phyloP scores from a whole-genome alignment of 768 basidiomycete genomes.

The Sistotremastrum suecicum region DNA sequence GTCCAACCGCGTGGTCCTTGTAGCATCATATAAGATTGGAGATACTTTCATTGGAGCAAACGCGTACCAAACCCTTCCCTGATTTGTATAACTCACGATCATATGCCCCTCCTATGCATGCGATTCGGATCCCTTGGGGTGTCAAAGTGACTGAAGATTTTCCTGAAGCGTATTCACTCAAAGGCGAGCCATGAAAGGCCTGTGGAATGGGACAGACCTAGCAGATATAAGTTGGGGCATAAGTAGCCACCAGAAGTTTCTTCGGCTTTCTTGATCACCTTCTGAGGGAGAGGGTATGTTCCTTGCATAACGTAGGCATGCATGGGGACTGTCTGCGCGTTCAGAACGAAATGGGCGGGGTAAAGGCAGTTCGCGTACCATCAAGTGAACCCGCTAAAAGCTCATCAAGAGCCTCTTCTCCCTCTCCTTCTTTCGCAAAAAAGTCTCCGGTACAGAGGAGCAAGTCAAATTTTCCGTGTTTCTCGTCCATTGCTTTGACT shows the following conservation, averaged over 20 bases:
- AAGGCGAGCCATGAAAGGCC: not conserved
- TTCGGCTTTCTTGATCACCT: slow-evolving; percentile 61
- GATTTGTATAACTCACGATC: slow-evolving; percentile 44
- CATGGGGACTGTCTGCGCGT: slow-evolving; percentile 45
- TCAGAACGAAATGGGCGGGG: not conserved
- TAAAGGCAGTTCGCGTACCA: slow-evolving; percentile 26
- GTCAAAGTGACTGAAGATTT: slow-evolving; percentile 76
- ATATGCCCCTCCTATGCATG: slow-evolving; percentile 70
- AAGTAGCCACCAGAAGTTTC: slow-evolving; percentile 60
- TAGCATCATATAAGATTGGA: not conserved
- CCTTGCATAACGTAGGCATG: slow-evolving; percentile 94
- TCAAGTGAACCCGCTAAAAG: slow-evolving; percentile 55
- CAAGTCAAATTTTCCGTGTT: slow-evolving; percentile 88
- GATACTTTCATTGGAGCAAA: not conserved
- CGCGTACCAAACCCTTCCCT: slow-evolving; percentile 29
- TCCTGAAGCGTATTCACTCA: slow-evolving; percentile 25
- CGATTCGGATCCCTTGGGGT: slow-evolving; percentile 68
- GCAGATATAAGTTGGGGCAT: slow-evolving; percentile 67
- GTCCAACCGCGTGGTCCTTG: slow-evolving; percentile 66
- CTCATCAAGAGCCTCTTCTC: slow-evolving; percentile 15
- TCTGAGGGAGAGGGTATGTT: slow-evolving; percentile 53
- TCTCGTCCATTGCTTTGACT: slow-evolving; percentile 71
- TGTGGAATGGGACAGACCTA: slow-evolving; percentile 42
- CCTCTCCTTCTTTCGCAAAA: slow-evolving; percentile 39
- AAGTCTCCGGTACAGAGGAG: slow-evolving; percentile 77